These are phyloP conservation scores for Macrotyloma uniflorum DNA, from an alignment of 306 rosid genomes.

Conservation along the genomic window DNA sequence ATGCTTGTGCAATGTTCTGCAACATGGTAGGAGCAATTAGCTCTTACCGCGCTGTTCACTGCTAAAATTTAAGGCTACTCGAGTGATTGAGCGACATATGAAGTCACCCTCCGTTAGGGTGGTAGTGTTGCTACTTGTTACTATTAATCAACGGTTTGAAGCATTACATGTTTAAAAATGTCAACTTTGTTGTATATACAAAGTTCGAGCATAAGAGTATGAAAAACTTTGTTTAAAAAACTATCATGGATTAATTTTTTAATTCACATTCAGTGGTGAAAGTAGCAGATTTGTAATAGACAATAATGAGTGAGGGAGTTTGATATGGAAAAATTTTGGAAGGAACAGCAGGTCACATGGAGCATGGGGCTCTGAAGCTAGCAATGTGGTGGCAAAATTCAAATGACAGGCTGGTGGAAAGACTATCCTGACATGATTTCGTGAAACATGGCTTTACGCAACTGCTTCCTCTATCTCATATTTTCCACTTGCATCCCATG, in stretches of 20 bases:
- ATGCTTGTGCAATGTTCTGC: background rate
- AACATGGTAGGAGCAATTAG: background rate
- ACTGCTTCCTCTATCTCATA: too few relatives aligned
- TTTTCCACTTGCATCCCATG: too few relatives aligned
- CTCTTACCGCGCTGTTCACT: background rate
- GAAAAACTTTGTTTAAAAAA: too few relatives aligned
- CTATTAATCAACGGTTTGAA: background rate
- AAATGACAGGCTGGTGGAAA: too few relatives aligned
- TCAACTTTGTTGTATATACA: background rate
- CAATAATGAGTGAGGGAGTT: background rate
- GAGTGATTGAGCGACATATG: background rate
- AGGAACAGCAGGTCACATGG: too few relatives aligned
- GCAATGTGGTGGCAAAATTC: too few relatives aligned
- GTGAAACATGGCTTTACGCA: too few relatives aligned
- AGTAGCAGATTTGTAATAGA: background rate
- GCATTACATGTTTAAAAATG: too few relatives aligned
- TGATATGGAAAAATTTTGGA: background rate
- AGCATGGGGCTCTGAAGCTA: too few relatives aligned
- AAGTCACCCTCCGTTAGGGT: too few relatives aligned
- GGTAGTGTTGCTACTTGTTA: too few relatives aligned
- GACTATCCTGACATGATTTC: too few relatives aligned
- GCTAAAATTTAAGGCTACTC: background rate
- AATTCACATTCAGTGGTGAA: background rate
- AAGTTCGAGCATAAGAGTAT: background rate
- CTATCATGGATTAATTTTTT: background rate